Base-by-base conservation (phyloP, 2,329 filamentous ascomycete genomes). In the Arthrobotrys megalospora region DNA sequence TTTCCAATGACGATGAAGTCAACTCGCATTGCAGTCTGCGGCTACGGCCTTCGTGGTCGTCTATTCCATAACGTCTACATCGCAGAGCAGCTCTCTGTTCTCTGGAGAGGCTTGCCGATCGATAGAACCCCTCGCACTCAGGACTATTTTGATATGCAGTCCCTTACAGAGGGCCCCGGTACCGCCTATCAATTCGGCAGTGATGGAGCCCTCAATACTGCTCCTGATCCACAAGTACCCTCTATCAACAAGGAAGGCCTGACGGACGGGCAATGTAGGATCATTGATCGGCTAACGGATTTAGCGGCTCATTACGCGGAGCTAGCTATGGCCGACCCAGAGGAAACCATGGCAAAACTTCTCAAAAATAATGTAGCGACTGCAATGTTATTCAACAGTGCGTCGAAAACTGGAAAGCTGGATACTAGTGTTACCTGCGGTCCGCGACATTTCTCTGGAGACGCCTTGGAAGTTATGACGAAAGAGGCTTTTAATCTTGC, bases 51-150 rank as follows among this genome's bases (percentile, higher is more conserved):
- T 47, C 62, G 62, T n/a, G 28, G 62, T 19, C 41, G 45, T 6
- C 43, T 65, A 8, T 65, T 65, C 34, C 62, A 50, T 14, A 65
- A 50, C 34, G 52, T 52, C 0, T 65, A 65, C 45, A 66, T 66
- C 10, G 47, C 32, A 1, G 63, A 66, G 47, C 63, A 66, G 16
- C n/a, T 66, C 10, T 14, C 47, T 28, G n/a, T 66, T 4, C 28
- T 66, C 3, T 66, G 63, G 63, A 47, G 36, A 41, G 63, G 47
- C 5, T 19, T 41, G 41, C 32, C 45, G 4, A 16, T 66, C 16
- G 63, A 66, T 38, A 53, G n/a, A 53, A 53, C 63, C 3, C 63
- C 63, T 2, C 63, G 45, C 11, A 66, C 63, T 28, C 63, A 66
- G 21, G 63, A 66, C 47, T 50, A 52, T 50, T 66, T 38, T n/a